Percentiles rank a stretch among this genome's conserved stretches.
Evolutionary conservation across 176 grass and related monocot species (phyloP).

Genomic region (Zea mays): Zm-B73-REFERENCE-NAM-5.0 NC_050099.1:178298001-178298500

Average conservation of each 20-base stretch:
- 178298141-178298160: conserved; percentile 38
- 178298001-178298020: background rate
- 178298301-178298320: conserved; percentile 33
- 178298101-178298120: conserved; percentile 64
- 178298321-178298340: conserved; percentile 6
- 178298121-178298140: conserved; percentile 65
- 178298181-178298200: conserved; percentile 8
- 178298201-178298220: conserved; percentile 47
- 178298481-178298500: conserved; percentile 25
- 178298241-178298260: conserved; percentile 21
- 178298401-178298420: background rate
- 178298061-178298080: conserved; percentile 2
- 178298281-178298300: background rate
- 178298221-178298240: conserved; percentile 1
- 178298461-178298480: background rate
- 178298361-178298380: conserved; percentile 16
- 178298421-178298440: no score
- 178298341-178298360: conserved; percentile 32
- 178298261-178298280: background rate
- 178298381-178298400: conserved; percentile 15
- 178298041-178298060: conserved; percentile 5
- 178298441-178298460: background rate
- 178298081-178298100: conserved; percentile 58
- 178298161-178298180: background rate
- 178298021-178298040: background rate